A percentile compares a stretch with the other conserved stretches of the same genome.
These are phyloP conservation scores for Terfezia claveryi DNA, from an alignment of 495 filamentous ascomycete genomes.

Conservation along the genomic window DNA sequence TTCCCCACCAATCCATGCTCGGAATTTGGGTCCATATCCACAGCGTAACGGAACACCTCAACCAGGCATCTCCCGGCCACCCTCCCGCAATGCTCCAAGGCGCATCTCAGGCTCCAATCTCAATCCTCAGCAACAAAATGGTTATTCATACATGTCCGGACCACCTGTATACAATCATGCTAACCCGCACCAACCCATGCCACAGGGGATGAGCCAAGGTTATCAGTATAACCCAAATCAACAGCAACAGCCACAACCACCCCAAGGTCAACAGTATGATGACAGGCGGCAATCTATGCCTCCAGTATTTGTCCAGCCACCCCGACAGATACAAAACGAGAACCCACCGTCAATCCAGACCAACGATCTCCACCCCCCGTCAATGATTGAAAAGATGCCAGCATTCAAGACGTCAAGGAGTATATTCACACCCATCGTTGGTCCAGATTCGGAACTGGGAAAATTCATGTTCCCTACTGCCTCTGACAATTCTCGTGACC, in stretches of 20 bases:
- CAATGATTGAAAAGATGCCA: conserved; percentile 42
- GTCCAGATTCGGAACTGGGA: background rate
- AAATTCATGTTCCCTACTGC: background rate
- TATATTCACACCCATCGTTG: conserved; percentile 57
- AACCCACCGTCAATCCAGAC: conserved; percentile 9
- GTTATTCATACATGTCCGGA: conserved; percentile 21
- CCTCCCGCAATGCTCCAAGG: conserved; percentile 31
- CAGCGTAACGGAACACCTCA: background rate
- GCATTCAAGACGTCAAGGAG: conserved; percentile 56
- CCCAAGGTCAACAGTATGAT: conserved; percentile 19
- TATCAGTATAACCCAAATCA: conserved; percentile 21
- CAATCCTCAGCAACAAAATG: conserved; percentile 38
- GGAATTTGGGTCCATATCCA: background rate
- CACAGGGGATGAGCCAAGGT: conserved; percentile 20
- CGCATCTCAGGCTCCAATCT: conserved; percentile 5
- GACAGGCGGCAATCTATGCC: conserved; percentile 17
- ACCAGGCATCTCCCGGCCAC: background rate
- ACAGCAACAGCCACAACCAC: conserved; percentile 16
- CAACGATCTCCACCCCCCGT: conserved; percentile 17
- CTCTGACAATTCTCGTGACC: background rate
- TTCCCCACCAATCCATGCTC: conserved; percentile 58
- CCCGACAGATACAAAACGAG: conserved; percentile 1
- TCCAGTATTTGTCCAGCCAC: conserved; percentile 3
- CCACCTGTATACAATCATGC: conserved; percentile 11
- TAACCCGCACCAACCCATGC: conserved; percentile 3